Evolutionary conservation across 305 asterid species (phyloP), one percentile per base, ranked within the genome.

Genomic region (Striga hermonthica): DNA sequence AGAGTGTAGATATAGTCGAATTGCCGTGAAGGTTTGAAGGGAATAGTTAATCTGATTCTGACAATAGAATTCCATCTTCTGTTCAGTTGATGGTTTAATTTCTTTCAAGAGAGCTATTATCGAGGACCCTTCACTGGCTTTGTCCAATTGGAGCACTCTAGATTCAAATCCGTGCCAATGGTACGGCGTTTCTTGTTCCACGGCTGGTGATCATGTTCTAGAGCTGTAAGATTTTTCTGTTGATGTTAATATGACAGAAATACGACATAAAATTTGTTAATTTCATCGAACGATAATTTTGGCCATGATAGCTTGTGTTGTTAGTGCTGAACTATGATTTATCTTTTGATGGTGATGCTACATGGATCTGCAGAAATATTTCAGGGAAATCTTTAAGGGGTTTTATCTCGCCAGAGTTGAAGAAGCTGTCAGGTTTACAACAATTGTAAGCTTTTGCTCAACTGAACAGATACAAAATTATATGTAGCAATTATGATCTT

Each of bases 101-200:
- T 71, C 86, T 40, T 90, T 94, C 78, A 94, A 84, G 81, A 90
- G 87, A 76, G 95, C 83, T 77, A 85, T 94, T 59, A 84, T 63
- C 63, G 97, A 90, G 73, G 99, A 94, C 79, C 99, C 99, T 6
- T 58, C 56, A 37, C 73, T 75, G 65, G 78, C 79, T 69, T 78
- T 90, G 55, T 81, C 96, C 39, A 86, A 78, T 82, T 94, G 98
- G 99, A 82, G 83, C 59, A 64, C 83, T 16, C 56, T 82, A 65
- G 95, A 81, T 50, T 79, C 93, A 45, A 81, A 84, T 81, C 96
- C 98, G 72, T 94, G 99, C 76, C 82, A 71, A 57, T 94, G 97
- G 96, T 67, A 79, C 35, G 86, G 91, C 64, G 62, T 94, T 79
- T 77, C 80, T 61, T 94, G 99, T 76, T 86, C 98, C 54, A 14